Evolutionary conservation across 352 stramenopile species (phyloP), one percentile per base, ranked within the genome.

Genomic region (Phytophthora fragariaefolia): DNA sequence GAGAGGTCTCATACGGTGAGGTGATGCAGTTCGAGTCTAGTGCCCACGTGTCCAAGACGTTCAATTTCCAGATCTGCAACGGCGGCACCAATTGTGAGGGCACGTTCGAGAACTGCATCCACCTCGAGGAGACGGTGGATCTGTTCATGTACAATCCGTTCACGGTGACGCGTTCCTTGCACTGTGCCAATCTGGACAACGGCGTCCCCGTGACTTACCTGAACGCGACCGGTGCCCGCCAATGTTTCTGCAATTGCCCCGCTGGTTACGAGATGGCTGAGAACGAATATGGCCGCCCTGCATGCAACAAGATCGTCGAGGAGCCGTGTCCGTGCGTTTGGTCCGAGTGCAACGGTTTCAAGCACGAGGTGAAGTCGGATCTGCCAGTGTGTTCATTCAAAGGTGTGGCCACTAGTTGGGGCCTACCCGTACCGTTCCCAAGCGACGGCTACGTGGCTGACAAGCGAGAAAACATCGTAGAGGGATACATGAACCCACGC

Each of bases 121-220:
- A 74, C 22, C 49, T 90, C 7, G 10, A 49, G 6, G 58, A 84
- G 9, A 48, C 40, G 0, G 69, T 77, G 1, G 78, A 90, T 23
- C 55, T 92, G 36, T 90, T 83, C 66, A 71, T 85, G 69, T 90
- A 87, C 73, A 88, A 89, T 28, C 81, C 83, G 50, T 85, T 87
- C 64, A 75, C 65, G 8, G 62, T 86, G 30, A 66, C 63, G 7
- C 76, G 79, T 0, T 71, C 67, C 6, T 24, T 82, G 20, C 47
- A 83, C 13, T 92, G 83, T 38, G 58, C 45, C 1, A 13, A 66
- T 5, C 48, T 90, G 34, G 46, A 58, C 2, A 59, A 60, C 9
- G 81, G 79, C n/a, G 58, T 90, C 4, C 82, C 83, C 0, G 76
- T 90, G 34, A 73, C 73, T 6, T 89, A 83, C 46, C 4, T 83